phyloP scores from a whole-genome alignment of 371 early-diverging fungal species.

The Smittium mucronatum region DNA sequence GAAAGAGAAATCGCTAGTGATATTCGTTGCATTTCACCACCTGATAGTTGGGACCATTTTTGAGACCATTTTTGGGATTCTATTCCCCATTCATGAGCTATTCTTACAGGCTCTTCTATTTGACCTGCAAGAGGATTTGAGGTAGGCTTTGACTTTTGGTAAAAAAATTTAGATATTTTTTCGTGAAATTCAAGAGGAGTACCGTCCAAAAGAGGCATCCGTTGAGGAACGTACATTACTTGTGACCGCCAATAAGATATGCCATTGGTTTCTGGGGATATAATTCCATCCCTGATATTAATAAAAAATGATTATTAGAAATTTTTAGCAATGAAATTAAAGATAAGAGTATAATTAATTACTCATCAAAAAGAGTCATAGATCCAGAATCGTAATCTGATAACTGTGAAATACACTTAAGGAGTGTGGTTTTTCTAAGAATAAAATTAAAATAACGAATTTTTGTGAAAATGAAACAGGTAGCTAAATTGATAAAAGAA shows the following conservation, averaged over 20 bases:
- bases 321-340: neutral
- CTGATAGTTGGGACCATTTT: constrained; percentile 64
- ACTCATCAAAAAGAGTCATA: constrained; percentile 41
- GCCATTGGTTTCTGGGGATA: constrained; percentile 34
- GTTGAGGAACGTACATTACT: constrained; percentile 78
- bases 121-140: neutral
- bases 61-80: constrained; percentile 53
- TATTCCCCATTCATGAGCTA: constrained; percentile 51
- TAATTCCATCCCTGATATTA: too few relatives aligned
- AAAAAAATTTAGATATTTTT: constrained; percentile 39
- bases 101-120: constrained; percentile 41
- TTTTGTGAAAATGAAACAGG: too few relatives aligned
- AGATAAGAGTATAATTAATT: constrained; percentile 8
- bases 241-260: constrained; percentile 60
- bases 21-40: constrained; percentile 78
- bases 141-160: neutral
- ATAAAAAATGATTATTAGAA: too few relatives aligned
- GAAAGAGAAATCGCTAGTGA: constrained; percentile 68
- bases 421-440: constrained; percentile 69
- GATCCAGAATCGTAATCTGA: constrained; percentile 48
- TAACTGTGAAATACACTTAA: constrained; percentile 69
- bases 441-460: too few relatives aligned
- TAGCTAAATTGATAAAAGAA: too few relatives aligned
- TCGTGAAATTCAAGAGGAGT: constrained; percentile 57
- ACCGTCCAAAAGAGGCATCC: constrained; percentile 57